Evolutionary conservation across 2,329 filamentous ascomycete genomes (phyloP).

Genomic region (Hypoxylon sp.): DNA sequence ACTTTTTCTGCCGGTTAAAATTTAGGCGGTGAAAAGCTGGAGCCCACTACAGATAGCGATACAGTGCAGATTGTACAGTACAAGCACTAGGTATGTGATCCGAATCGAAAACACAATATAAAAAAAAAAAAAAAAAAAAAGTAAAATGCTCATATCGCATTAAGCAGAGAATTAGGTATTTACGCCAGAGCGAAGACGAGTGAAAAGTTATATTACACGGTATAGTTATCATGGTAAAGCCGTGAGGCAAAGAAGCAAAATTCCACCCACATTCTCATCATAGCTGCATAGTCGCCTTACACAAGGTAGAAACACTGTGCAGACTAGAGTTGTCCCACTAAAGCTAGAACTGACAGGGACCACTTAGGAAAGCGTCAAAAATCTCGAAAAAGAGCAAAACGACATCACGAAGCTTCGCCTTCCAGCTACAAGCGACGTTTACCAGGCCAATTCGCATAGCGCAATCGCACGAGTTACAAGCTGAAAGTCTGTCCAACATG

Average conservation of each 20-base stretch:
- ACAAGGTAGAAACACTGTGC: background rate
- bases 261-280: too few relatives aligned
- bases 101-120: background rate
- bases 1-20: conserved; percentile 39
- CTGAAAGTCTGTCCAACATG: conserved; percentile 56
- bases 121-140: too few relatives aligned
- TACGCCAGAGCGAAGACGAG: too few relatives aligned
- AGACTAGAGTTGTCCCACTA: conserved; percentile 7
- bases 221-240: too few relatives aligned
- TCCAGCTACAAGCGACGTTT: conserved; percentile 6
- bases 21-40: conserved; percentile 42
- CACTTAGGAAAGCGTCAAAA: conserved; percentile 39
- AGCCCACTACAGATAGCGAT: conserved; percentile 2
- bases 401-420: conserved; percentile 36
- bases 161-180: too few relatives aligned
- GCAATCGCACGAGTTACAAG: conserved; percentile 30
- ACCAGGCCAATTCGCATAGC: conserved; percentile 22
- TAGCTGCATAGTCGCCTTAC: too few relatives aligned
- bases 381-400: conserved; percentile 32
- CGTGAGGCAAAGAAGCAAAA: too few relatives aligned
- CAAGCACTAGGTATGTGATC: background rate
- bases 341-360: conserved; percentile 8
- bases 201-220: too few relatives aligned
- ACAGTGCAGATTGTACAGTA: background rate
- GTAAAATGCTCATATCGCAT: too few relatives aligned